These are phyloP conservation scores for Penicillium subrubescens DNA, from an alignment of 495 filamentous ascomycete species.

Conservation along the genomic window DNA sequence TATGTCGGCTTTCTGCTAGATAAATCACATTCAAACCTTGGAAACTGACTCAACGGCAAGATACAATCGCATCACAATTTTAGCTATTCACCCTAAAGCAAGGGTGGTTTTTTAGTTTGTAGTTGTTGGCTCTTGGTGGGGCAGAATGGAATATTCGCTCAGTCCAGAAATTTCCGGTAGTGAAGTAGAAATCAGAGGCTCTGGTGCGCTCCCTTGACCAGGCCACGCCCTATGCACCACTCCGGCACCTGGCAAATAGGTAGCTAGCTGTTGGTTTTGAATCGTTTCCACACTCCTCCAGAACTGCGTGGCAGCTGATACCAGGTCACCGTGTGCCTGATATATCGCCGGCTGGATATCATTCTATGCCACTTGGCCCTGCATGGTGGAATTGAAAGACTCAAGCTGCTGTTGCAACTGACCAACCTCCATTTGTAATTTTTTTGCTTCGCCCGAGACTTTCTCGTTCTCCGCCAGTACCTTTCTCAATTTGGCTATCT, in stretches of 20 bases:
- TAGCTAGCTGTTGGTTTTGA: conserved; percentile 17
- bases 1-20: not conserved
- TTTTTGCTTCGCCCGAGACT: conserved; percentile 4
- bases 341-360: conserved; percentile 18
- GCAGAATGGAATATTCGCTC: conserved; percentile 2
- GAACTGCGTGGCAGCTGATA: conserved; percentile 15
- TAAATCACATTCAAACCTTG: conserved; percentile 1
- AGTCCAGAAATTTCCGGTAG: conserved; percentile 1
- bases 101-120: not conserved
- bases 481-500: not conserved
- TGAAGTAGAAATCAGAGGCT: conserved; percentile 4
- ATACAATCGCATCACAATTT: conserved; percentile 2
- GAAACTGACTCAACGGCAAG: conserved; percentile 2
- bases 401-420: conserved; percentile 19
- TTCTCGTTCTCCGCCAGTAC: conserved; percentile 6
- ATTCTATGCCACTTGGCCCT: conserved; percentile 19
- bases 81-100: not conserved
- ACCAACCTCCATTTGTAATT: conserved; percentile 3
- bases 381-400: conserved; percentile 12
- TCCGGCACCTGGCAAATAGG: conserved; percentile 17
- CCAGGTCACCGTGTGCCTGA: conserved; percentile 17
- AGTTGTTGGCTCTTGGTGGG: conserved; percentile 3
- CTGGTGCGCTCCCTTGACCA: conserved; percentile 4
- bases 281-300: conserved; percentile 11
- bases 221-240: conserved; percentile 14